Evolutionary conservation across 176 grass and related monocot species (phyloP), one percentile per base, ranked within the genome.

Genomic region (Aegilops sharonensis): DNA sequence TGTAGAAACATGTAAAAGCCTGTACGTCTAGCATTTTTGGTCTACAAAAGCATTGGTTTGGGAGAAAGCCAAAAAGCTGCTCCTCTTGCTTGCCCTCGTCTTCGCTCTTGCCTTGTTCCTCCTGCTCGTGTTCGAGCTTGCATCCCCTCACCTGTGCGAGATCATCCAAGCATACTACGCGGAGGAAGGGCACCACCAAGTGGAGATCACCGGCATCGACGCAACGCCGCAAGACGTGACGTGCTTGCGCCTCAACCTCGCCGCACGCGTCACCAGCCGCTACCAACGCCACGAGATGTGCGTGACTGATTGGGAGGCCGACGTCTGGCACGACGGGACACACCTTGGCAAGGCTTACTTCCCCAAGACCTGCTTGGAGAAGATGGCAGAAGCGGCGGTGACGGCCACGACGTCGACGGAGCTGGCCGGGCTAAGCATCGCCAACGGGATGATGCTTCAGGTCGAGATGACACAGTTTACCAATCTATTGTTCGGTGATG

Each of bases 301-400:
- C 68, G 18, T 70, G 2, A 18, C 9, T 11, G 34, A 18, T 13
- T 79, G 77, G 77, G 21, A 79, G 18, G 57, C 77, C 9, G 77
- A 79, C 12, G 20, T 79, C 21, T 79, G 57, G 57, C 14, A 79
- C 57, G 57, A 11, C 15, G 34, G 57, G 13, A 10, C 77, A 63
- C 57, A 34, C 21, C 77, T 64, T 25, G 77, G 77, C 8, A 79
- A 39, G 77, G 77, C 77, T 15, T 79, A 79, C 77, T 63, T 79
- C 77, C 77, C 77, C 2, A 14, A 79, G 13, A 42, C 21, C 32
- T 79, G 77, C 34, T 11, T 79, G 11, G 11, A 79, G 21, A 79
- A 79, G 6, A 79, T 79, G 77, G 4, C 57, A 79, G 21, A 47
- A 13, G 68, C 34, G 18, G 68, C 5, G 18, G 68, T 3, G 18